These are phyloP conservation scores for Backusella psychrophila DNA, from an alignment of 192 early-diverging fungal species.

Conservation along the genomic window DNA sequence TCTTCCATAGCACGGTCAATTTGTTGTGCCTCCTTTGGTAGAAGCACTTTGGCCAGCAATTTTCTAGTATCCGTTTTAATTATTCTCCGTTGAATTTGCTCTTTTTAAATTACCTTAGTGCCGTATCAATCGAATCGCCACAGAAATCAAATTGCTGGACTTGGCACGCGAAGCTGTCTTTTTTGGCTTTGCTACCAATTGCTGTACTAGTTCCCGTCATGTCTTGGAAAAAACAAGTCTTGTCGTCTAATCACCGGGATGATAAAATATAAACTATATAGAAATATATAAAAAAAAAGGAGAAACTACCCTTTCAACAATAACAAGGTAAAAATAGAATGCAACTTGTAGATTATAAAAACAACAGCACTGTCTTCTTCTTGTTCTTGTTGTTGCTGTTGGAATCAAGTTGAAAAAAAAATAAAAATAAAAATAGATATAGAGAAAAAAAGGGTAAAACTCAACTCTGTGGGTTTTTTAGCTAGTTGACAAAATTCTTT, in stretches of 20 bases:
- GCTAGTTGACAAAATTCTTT: too few species aligned
- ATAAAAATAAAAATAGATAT: background rate
- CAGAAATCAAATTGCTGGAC: conserved; percentile 33
- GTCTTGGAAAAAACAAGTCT: background rate
- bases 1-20: conserved; percentile 77
- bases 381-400: too few species aligned
- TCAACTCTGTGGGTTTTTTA: background rate
- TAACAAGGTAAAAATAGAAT: too few species aligned
- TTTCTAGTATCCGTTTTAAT: conserved; percentile 42
- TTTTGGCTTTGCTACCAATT: background rate
- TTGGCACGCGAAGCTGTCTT: conserved; percentile 10
- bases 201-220: background rate
- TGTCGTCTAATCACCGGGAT: background rate
- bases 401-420: background rate
- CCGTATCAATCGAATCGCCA: conserved; percentile 34
- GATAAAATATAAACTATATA: background rate
- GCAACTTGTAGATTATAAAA: too few species aligned
- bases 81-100: background rate
- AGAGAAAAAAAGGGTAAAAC: background rate
- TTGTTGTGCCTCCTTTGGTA: conserved; percentile 82
- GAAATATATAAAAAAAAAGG: background rate
- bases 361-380: too few species aligned
- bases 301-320: background rate
- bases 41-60: conserved; percentile 66
- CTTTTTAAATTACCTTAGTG: conserved; percentile 30